Evolutionary conservation across 345 rosid genomes (phyloP).

Genomic region (Lepidium sativum): DNA sequence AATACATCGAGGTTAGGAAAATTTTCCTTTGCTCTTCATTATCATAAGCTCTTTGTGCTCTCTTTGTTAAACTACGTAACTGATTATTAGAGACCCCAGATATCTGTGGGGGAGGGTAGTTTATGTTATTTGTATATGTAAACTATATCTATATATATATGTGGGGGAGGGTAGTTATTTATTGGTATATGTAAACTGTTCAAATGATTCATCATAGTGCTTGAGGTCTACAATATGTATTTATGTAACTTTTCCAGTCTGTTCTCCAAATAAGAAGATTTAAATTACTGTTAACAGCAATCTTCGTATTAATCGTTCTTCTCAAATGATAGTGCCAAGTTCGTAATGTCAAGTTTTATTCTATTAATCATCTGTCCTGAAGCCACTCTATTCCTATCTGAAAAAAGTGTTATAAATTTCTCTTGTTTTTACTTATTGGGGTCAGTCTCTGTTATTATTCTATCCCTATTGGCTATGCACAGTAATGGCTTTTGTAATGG

Average conservation of each 20-base stretch:
- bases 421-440: slow-evolving; percentile 6
- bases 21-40: slow-evolving; percentile 9
- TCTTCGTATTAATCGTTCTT: not conserved
- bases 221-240: not conserved
- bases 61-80: not conserved
- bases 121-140: not conserved
- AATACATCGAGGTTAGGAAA: slow-evolving; percentile 53
- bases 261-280: not conserved
- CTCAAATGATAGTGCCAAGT: not conserved
- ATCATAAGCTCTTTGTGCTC: not conserved
- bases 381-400: not conserved
- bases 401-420: not conserved
- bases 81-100: not conserved
- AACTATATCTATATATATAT: not conserved
- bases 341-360: not conserved
- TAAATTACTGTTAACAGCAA: not conserved
- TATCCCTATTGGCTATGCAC: not conserved
- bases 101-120: not conserved
- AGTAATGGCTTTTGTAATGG: not conserved
- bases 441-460: not conserved
- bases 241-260: not conserved
- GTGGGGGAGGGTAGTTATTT: not conserved
- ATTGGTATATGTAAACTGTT: not conserved
- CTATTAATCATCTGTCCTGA: not conserved
- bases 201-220: not conserved